A percentile compares a stretch with the other conserved stretches of the same genome.
Conservation (phyloP, 768 basidiomycete species). For the Trametopsis cervina region DNA sequence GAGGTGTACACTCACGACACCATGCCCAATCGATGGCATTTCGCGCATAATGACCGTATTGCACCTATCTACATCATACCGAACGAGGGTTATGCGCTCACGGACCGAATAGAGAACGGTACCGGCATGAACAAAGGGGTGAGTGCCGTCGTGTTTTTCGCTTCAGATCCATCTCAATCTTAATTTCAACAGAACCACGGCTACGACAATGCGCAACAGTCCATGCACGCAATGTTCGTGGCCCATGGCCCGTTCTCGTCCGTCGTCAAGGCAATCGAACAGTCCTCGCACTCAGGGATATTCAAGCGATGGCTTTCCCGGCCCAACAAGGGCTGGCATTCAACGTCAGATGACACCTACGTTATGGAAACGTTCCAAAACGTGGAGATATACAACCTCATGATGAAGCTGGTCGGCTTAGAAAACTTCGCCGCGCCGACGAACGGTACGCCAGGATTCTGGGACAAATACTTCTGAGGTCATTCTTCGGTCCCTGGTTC, state of each 20-base stretch:
- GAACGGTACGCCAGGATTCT: constrained; percentile 79
- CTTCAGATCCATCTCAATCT: background rate
- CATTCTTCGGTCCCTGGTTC: no score
- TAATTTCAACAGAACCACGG: constrained; percentile 63
- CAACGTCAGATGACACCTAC: constrained; percentile 54
- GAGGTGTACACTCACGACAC: constrained; percentile 71
- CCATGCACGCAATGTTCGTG: constrained; percentile 89
- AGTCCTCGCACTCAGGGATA: constrained; percentile 17
- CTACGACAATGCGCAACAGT: constrained; percentile 70
- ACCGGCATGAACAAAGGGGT: constrained; percentile 71
- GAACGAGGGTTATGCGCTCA: constrained; percentile 72
- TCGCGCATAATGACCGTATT: constrained; percentile 64
- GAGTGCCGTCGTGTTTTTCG: constrained; percentile 22
- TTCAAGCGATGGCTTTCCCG: constrained; percentile 22
- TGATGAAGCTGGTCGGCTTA: constrained; percentile 68
- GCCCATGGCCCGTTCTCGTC: constrained; percentile 86
- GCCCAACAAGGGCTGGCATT: constrained; percentile 55
- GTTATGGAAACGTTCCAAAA: constrained; percentile 83
- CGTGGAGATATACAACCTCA: constrained; percentile 78
- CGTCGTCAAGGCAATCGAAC: constrained; percentile 53
- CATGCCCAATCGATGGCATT: constrained; percentile 82
- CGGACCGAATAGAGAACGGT: constrained; percentile 53
- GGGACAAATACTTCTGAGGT: constrained; percentile 65
- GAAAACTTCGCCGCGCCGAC: constrained; percentile 46
- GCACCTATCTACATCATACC: constrained; percentile 86